phyloP scores from a whole-genome alignment of 768 basidiomycete genomes.

The Russula lepida region DNA sequence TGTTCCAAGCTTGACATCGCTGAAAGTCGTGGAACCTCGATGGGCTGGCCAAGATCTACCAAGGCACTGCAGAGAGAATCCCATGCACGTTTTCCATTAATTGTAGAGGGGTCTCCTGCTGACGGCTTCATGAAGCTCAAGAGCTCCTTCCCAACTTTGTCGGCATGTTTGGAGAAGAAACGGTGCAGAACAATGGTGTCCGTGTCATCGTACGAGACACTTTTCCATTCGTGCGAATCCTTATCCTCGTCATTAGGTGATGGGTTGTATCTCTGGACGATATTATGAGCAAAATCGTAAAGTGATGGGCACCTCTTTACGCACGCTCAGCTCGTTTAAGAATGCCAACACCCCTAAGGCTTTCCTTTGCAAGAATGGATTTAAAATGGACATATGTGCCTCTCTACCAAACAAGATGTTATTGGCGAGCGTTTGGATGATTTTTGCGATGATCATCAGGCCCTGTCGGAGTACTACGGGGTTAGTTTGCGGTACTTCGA shows the following conservation, averaged over 20 bases:
- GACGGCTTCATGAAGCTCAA: conserved; percentile 60
- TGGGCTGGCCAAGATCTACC: conserved; percentile 65
- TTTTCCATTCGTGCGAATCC: conserved; percentile 55
- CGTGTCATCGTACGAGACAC: conserved; percentile 74
- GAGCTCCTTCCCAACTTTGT: conserved; percentile 82
- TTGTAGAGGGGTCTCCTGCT: conserved; percentile 40
- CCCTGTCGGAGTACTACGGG: conserved; percentile 57
- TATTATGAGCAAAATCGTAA: not conserved
- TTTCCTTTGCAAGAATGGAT: conserved; percentile 62
- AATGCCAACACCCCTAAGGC: conserved; percentile 69
- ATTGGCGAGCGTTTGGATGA: conserved; percentile 89
- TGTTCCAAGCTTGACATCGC: conserved; percentile 41
- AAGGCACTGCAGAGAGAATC: conserved; percentile 69
- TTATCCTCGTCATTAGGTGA: conserved; percentile 44
- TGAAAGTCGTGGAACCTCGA: conserved; percentile 60
- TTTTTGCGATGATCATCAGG: conserved; percentile 80
- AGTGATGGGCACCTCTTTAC: conserved; percentile 21
- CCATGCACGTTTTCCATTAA: conserved; percentile 76
- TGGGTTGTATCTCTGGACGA: conserved; percentile 36
- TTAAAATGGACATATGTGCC: conserved; percentile 72
- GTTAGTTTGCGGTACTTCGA: conserved; percentile 64
- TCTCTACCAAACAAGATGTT: conserved; percentile 93
- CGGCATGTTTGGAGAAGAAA: conserved; percentile 76
- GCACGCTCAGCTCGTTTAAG: conserved; percentile 65
- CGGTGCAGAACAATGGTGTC: conserved; percentile 78